phyloP scores from a whole-genome alignment of 805 yeast species.

The Starmerella potacharoeniae region DNA sequence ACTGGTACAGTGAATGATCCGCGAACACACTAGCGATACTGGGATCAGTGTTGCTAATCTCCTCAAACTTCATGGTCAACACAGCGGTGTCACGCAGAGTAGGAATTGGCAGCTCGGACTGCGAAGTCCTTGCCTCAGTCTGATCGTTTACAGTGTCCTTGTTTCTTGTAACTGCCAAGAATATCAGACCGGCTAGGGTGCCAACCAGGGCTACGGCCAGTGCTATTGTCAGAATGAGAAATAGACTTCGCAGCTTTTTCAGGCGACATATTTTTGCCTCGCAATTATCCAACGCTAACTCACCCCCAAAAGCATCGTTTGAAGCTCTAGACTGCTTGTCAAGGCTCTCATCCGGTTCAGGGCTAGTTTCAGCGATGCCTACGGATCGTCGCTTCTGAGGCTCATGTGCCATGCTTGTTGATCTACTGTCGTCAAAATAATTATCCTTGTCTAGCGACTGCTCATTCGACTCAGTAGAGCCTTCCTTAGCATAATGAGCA shows the following conservation, averaged over 20 bases:
- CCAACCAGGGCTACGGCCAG: conserved; percentile 3
- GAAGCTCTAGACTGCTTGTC: not conserved
- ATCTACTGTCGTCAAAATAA: not conserved
- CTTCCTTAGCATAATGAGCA: not conserved
- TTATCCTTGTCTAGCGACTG: not conserved
- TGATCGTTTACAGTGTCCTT: too few relatives aligned
- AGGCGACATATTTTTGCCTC: not conserved
- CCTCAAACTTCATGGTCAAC: not conserved
- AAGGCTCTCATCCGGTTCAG: conserved; percentile 11
- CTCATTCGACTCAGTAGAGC: not conserved
- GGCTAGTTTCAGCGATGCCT: not conserved
- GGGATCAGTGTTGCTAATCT: not conserved
- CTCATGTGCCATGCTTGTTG: not conserved
- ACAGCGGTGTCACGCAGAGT: not conserved
- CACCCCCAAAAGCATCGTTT: not conserved
- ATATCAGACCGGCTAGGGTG: conserved; percentile 7
- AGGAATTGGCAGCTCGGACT: not conserved
- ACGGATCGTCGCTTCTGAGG: not conserved
- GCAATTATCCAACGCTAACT: not conserved
- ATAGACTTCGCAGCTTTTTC: not conserved
- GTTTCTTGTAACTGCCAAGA: not conserved
- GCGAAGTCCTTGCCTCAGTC: not conserved
- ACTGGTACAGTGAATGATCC: conserved; percentile 8
- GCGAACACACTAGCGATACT: conserved; percentile 9
- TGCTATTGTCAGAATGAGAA: not conserved